Evolutionary conservation across 306 rosid species (phyloP), one percentile per base, ranked within the genome.

Genomic region (Nissolia schottii): DNA sequence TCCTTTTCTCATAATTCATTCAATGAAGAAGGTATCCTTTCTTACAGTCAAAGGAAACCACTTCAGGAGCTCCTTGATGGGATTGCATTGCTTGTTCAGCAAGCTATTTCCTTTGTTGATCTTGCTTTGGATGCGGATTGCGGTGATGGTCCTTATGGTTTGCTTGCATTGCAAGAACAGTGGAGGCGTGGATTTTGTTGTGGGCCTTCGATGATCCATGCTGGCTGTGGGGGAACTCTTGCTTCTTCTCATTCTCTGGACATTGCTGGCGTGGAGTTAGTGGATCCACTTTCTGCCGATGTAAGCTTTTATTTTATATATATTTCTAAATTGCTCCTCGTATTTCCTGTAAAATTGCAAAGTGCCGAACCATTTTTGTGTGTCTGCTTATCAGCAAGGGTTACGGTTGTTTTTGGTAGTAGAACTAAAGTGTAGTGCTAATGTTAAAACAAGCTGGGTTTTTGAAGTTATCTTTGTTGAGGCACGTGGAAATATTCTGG

Each of bases 11-110:
- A 91, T 73, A 85, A 83, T 79, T 83, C 95, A 35, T 89, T 86
- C 87, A 89, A 81, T 37, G 99, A 94, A 56, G 99, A 94, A 43
- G 83, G 95, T 60, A 83, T 91, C 71, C 95, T 91, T 81, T 85
- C 97, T 64, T 94, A 89, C 51, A 83, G 91, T 79, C 97, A 94
- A 75, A 87, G 96, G 77, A 89, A 88, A 79, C 95, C 97, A 22
- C 99, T 94, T 82, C 97, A 89, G 83, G 99, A 94, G 80, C 93
- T 94, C 77, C 97, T 94, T 76, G 99, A 94, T 70, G 96, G 97
- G 64, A 79, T 94, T 60, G 77, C 90, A 24, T 81, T 94, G 45
- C 94, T 94, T 79, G 97, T 91, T 64, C 99, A 94, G 73, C 99
- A 94, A 71, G 97, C 99, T 75, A 86, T 87, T 64, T 86, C 99